Evolutionary conservation across 192 early-diverging fungal species (phyloP).

Genomic region (Backusella parvicylindrica): DNA sequence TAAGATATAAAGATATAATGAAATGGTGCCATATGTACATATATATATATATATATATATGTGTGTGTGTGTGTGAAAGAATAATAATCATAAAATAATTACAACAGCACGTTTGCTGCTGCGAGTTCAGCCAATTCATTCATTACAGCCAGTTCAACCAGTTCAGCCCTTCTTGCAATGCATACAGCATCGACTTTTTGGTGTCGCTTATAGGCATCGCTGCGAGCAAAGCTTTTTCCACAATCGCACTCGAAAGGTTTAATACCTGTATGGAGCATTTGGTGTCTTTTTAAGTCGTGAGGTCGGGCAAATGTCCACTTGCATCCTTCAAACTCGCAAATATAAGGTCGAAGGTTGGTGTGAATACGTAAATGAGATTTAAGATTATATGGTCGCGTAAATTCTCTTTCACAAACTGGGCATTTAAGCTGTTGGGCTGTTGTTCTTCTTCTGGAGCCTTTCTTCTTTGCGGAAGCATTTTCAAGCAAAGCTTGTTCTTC

Average conservation of each 20-base stretch:
- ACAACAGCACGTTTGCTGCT: not conserved
- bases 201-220: conserved; percentile 69
- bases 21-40: not conserved
- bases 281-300: conserved; percentile 73
- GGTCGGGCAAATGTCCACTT: conserved; percentile 58
- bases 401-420: conserved; percentile 27
- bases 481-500: not conserved
- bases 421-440: not conserved
- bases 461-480: not conserved
- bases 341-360: conserved; percentile 68
- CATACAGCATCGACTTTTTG: conserved; percentile 7
- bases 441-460: not conserved
- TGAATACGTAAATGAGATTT: conserved; percentile 73
- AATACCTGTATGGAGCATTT: conserved; percentile 67
- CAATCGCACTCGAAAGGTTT: conserved; percentile 78
- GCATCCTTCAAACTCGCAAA: conserved; percentile 54
- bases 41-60: not conserved
- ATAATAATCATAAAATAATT: not conserved
- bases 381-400: conserved; percentile 72
- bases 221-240: conserved; percentile 72
- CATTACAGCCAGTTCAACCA: not conserved
- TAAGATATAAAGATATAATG: not conserved
- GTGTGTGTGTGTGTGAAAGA: no score
- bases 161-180: not conserved
- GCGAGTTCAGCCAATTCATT: no score